phyloP scores from a whole-genome alignment of 768 basidiomycete species.

The Crassisporium funariophilum region DNA sequence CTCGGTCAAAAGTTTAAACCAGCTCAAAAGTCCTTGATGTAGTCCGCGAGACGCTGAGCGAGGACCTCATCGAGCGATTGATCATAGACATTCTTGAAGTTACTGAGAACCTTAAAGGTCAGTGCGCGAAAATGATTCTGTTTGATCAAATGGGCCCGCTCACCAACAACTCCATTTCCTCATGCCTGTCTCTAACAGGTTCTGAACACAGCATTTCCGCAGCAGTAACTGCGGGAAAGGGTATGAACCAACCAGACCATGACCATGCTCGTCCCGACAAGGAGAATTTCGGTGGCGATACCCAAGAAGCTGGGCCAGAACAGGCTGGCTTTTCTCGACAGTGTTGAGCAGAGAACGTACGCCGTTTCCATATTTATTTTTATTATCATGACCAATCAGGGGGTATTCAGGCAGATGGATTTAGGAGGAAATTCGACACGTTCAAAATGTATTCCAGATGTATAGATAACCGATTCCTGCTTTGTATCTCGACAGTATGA shows the following conservation, averaged over 20 bases:
- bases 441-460: no score
- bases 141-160: no score
- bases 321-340: slow-evolving; percentile 42
- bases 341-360: slow-evolving; percentile 26
- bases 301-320: slow-evolving; percentile 18
- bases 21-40: slow-evolving; percentile 21
- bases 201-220: slow-evolving; percentile 29
- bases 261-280: slow-evolving; percentile 43
- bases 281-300: slow-evolving; percentile 39
- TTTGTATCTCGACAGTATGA: no score
- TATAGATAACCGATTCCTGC: no score
- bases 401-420: no score
- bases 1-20: slow-evolving; percentile 20
- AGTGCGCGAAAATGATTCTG: slow-evolving; percentile 16
- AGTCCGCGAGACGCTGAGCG: slow-evolving; percentile 58
- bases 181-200: slow-evolving; percentile 9
- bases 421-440: no score
- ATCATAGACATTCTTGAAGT: slow-evolving; percentile 52
- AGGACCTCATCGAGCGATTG: slow-evolving; percentile 51
- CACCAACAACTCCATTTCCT: no score
- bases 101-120: slow-evolving; percentile 49
- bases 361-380: neutral
- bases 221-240: slow-evolving; percentile 17
- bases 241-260: slow-evolving; percentile 38
- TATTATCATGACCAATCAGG: no score